Conservation (phyloP, 768 basidiomycete genomes). For the Mycena epipterygia region DNA sequence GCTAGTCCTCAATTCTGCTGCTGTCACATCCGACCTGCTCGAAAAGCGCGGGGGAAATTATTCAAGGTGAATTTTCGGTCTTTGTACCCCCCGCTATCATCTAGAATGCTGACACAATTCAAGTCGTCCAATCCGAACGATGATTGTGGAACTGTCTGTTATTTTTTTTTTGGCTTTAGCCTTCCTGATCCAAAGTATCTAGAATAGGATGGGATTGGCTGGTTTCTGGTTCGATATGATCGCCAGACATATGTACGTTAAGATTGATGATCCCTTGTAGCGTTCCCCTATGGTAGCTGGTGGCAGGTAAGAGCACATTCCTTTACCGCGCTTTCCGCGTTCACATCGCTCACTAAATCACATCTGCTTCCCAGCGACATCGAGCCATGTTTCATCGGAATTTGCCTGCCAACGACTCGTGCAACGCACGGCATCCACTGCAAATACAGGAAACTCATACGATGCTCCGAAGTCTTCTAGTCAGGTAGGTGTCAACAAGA, state of each 20-base stretch:
- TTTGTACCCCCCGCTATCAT: no score
- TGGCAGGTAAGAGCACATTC: slow-evolving; percentile 35
- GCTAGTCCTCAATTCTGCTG: slow-evolving; percentile 57
- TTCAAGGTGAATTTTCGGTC: no score
- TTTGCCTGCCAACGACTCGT: slow-evolving; percentile 28
- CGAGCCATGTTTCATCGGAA: slow-evolving; percentile 50
- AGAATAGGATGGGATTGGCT: slow-evolving; percentile 66
- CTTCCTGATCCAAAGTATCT: not conserved
- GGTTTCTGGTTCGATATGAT: slow-evolving; percentile 45
- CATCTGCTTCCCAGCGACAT: slow-evolving; percentile 44
- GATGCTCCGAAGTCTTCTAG: slow-evolving; percentile 53
- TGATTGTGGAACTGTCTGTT: slow-evolving; percentile 60
- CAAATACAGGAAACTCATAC: slow-evolving; percentile 53
- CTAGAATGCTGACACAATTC: no score
- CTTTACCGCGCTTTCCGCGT: no score
- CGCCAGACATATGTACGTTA: not conserved
- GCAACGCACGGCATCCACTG: slow-evolving; percentile 25
- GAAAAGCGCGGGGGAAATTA: slow-evolving; percentile 61
- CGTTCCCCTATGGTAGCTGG: slow-evolving; percentile 49
- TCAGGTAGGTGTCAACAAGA: not conserved
- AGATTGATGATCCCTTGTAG: not conserved
- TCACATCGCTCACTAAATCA: not conserved
- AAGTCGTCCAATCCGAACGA: slow-evolving; percentile 55
- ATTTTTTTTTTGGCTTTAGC: not conserved
- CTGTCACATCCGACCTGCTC: slow-evolving; percentile 57